Evolutionary conservation across 208 protist genomes (phyloP).

Genomic region (Leishmania martiniquensis): DNA sequence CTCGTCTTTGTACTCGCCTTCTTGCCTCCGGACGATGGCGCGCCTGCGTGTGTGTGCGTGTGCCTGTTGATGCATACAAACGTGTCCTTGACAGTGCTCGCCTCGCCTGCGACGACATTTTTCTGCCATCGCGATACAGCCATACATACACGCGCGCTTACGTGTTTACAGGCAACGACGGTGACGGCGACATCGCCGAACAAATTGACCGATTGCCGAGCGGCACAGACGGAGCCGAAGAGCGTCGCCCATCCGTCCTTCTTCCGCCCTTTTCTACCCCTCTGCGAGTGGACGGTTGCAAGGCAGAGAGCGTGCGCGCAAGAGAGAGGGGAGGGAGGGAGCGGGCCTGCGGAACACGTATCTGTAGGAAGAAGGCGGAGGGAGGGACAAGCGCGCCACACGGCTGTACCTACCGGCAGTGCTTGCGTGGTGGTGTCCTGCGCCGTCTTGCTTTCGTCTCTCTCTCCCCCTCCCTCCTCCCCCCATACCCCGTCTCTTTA

Average conservation of each 20-base stretch:
- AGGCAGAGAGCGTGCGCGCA: not conserved
- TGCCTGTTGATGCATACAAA: not conserved
- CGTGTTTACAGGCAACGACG: not conserved
- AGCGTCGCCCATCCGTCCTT: not conserved
- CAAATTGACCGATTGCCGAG: not conserved
- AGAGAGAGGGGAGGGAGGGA: not conserved
- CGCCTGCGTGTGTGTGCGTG: not conserved
- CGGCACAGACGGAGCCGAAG: not conserved
- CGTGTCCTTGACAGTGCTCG: not conserved
- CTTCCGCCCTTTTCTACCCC: no score
- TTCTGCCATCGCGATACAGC: not conserved
- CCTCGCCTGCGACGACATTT: not conserved
- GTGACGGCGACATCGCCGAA: not conserved
- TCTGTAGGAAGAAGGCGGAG: not conserved
- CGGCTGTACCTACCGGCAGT: no score
- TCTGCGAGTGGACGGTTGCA: no score
- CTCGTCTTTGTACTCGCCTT: not conserved
- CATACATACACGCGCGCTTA: not conserved
- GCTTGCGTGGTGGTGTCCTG: no score
- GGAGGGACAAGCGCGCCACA: not conserved
- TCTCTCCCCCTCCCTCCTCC: not conserved
- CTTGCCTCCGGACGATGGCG: no score
- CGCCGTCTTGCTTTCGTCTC: not conserved
- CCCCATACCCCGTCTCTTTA: not conserved
- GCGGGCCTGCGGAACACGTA: not conserved